Percentiles rank a stretch among this genome's conserved stretches.
phyloP scores from a whole-genome alignment of 345 rosid species.

The Ceriops decandra region DNA sequence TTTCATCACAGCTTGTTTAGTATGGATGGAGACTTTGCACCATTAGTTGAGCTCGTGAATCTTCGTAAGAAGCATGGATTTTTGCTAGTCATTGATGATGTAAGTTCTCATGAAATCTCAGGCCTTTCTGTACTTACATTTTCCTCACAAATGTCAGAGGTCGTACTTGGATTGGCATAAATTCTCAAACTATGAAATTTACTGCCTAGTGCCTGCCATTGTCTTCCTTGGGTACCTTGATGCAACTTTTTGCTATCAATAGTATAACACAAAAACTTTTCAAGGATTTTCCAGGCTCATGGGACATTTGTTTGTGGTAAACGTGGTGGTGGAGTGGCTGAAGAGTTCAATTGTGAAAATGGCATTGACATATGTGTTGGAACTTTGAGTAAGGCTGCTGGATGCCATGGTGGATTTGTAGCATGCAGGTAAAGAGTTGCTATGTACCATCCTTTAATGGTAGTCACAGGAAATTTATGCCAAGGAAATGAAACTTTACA shows the following conservation, averaged over 20 bases:
- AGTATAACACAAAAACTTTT: constrained; percentile 2
- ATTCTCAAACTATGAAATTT: neutral
- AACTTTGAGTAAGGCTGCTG: constrained; percentile 96
- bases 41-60: constrained; percentile 65
- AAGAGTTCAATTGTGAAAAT: constrained; percentile 71
- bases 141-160: neutral
- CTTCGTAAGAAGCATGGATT: constrained; percentile 75
- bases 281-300: constrained; percentile 62
- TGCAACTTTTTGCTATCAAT: neutral
- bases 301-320: constrained; percentile 96
- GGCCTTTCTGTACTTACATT: neutral
- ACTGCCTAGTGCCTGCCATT: neutral
- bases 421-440: constrained; percentile 68
- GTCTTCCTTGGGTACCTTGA: neutral
- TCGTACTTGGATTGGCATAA: neutral
- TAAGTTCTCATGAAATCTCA: constrained; percentile 36
- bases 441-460: neutral
- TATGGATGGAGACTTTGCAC: constrained; percentile 99
- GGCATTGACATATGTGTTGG: constrained; percentile 86
- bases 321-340: constrained; percentile 89
- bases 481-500: neutral
- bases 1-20: constrained; percentile 68
- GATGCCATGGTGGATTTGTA: constrained; percentile 96
- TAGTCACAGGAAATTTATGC: neutral
- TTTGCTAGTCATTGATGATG: constrained; percentile 85